phyloP scores from a whole-genome alignment of 345 rosid genomes.

The Sisymbrium irio region DNA sequence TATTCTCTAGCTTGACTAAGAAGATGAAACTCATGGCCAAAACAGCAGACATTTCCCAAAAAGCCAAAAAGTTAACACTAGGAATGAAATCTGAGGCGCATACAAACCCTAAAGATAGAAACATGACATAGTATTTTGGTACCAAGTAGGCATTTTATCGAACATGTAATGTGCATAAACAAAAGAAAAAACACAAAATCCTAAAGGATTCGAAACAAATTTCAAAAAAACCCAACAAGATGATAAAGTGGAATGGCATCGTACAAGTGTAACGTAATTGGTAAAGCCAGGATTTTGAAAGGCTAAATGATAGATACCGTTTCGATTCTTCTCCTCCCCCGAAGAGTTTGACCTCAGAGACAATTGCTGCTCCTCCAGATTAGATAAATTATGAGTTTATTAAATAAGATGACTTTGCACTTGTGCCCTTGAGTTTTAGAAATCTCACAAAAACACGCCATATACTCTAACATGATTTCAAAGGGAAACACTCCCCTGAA shows the following conservation, averaged over 20 bases:
- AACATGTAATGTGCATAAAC: slow-evolving; percentile 13
- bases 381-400: neutral
- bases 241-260: neutral
- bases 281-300: slow-evolving; percentile 10
- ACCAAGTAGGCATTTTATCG: slow-evolving; percentile 28
- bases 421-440: neutral
- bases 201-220: too few species aligned
- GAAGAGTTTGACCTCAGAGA: slow-evolving; percentile 17
- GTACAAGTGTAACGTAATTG: neutral
- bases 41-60: too few species aligned
- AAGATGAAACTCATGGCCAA: too few species aligned
- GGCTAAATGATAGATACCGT: neutral
- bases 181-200: neutral
- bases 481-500: too few species aligned
- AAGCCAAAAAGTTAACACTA: too few species aligned
- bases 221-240: neutral
- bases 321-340: slow-evolving; percentile 19
- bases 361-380: neutral
- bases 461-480: neutral
- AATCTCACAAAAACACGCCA: neutral
- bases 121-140: too few species aligned
- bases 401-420: neutral
- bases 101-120: too few species aligned
- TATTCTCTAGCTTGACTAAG: neutral
- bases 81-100: too few species aligned